phyloP scores from a whole-genome alignment of 75 land plant species.

The Ceratopteris richardii region DNA sequence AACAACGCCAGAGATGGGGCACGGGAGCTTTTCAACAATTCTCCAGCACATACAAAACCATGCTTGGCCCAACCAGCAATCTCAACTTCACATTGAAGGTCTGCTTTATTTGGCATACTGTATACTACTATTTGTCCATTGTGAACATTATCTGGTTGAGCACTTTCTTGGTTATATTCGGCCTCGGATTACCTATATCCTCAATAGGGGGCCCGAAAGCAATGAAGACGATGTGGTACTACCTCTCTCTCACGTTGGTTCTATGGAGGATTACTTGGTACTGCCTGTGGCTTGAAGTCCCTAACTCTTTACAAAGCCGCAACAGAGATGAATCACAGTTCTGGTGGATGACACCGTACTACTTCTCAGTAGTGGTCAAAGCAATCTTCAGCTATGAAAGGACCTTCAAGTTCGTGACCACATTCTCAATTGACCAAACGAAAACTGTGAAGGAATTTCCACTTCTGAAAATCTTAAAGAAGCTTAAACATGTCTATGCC shows the following conservation, averaged over 20 bases:
- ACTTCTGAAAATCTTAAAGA: no score
- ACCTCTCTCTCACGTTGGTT: conserved; percentile 6
- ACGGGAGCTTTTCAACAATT: conserved; percentile 25
- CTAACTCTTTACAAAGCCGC: conserved; percentile 23
- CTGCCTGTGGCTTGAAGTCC: conserved; percentile 11
- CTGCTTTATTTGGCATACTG: conserved; percentile 17
- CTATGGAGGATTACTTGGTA: conserved; percentile 6
- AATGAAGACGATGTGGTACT: not conserved
- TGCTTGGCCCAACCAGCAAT: conserved; percentile 16
- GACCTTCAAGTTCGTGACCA: conserved; percentile 16
- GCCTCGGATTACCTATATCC: conserved; percentile 10
- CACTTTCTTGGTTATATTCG: conserved; percentile 8
- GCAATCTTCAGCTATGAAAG: conserved; percentile 7
- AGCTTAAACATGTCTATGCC: no score
- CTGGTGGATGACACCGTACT: conserved; percentile 33
- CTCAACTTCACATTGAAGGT: conserved; percentile 15
- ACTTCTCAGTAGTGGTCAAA: conserved; percentile 7
- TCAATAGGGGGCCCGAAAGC: conserved; percentile 8
- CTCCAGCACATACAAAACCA: conserved; percentile 16
- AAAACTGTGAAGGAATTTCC: conserved; percentile 4
- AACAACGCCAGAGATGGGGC: conserved; percentile 25
- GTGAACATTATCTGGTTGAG: conserved; percentile 5
- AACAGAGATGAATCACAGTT: conserved; percentile 26
- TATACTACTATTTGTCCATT: conserved; percentile 22
- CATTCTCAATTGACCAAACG: conserved; percentile 11